Evolutionary conservation across 176 grass and related monocot species (phyloP), one percentile per base, ranked within the genome.

Genomic region (Secale cereale): DNA sequence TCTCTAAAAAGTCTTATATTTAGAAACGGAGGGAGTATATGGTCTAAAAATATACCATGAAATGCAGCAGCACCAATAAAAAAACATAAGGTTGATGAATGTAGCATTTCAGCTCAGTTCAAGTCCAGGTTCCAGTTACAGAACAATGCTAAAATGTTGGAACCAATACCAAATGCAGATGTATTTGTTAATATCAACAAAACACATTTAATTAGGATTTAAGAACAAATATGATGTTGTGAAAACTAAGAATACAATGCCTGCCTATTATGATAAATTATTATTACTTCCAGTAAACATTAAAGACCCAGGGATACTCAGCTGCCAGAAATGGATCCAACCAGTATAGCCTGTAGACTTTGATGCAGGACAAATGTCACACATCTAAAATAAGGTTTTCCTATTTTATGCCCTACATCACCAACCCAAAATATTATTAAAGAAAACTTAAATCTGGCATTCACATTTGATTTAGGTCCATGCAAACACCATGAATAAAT

Each of bases 11-110:
- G 33, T 35, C 33, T 35, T 35, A 35, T 35, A 35, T 35, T 35
- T 35, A 35, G 33, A 35, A 35, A 35, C 4, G 33, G 33, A 5
- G 33, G 33, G 33, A 35, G 33, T 35, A 40, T 40, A 33, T 54
- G 26, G 19, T 59, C 32, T 65, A 13, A 45, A 77, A 54, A 78
- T 73, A 28, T 59, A 72, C 25, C 8, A 63, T 20, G 30, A 73
- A 64, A 22, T 62, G 54, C 31, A 78, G 45, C 33, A 29, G 6
- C 72, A 41, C 39, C 37, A 73, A 77, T 28, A 26, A 65, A 59
- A 77, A 43, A 76, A 16, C 36, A 26, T 69, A 62, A 85, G 26
- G 20, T 89, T 85, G 10, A 81, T 50, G 46, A 62, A 69, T 46
- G 17, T 22, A 46, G 74, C 22, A 77, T 65, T 78, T 57, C 23